Conservation (phyloP, 1,284 basidiomycete genomes). For the Irpex sp. region DNA sequence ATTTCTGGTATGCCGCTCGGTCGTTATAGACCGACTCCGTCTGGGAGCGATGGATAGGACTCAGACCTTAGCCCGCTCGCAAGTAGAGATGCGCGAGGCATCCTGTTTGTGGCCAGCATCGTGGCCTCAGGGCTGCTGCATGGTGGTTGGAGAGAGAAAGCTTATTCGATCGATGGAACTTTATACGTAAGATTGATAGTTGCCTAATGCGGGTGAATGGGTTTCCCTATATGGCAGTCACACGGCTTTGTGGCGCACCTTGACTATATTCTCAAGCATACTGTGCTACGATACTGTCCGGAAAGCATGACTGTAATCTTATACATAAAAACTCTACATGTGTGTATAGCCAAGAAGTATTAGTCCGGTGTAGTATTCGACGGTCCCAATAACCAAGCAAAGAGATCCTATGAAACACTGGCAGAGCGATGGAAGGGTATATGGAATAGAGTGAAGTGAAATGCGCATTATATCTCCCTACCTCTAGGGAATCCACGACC, state of each 20-base stretch:
- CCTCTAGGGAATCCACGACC: conserved; percentile 17
- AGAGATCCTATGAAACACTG: neutral
- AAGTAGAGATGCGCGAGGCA: neutral
- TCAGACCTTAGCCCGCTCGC: neutral
- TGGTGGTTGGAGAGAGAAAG: neutral
- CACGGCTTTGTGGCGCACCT: too few species aligned
- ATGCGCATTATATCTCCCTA: conserved; percentile 12
- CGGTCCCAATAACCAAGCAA: neutral
- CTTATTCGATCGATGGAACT: neutral
- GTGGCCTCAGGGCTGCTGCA: neutral
- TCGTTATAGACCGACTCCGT: neutral
- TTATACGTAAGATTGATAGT: neutral
- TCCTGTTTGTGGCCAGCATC: neutral
- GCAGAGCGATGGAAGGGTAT: neutral
- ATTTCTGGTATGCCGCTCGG: neutral
- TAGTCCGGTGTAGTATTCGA: neutral
- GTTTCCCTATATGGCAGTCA: neutral
- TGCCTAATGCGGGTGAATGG: neutral
- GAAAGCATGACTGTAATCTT: neutral
- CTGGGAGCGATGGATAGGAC: neutral
- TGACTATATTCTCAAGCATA: too few species aligned
- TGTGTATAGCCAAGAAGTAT: neutral
- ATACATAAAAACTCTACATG: neutral
- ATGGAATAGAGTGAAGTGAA: neutral
- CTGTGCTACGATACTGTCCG: neutral